These are phyloP conservation scores for Trametopsis cervina DNA, from an alignment of 768 basidiomycete species.

Conservation along the genomic window DNA sequence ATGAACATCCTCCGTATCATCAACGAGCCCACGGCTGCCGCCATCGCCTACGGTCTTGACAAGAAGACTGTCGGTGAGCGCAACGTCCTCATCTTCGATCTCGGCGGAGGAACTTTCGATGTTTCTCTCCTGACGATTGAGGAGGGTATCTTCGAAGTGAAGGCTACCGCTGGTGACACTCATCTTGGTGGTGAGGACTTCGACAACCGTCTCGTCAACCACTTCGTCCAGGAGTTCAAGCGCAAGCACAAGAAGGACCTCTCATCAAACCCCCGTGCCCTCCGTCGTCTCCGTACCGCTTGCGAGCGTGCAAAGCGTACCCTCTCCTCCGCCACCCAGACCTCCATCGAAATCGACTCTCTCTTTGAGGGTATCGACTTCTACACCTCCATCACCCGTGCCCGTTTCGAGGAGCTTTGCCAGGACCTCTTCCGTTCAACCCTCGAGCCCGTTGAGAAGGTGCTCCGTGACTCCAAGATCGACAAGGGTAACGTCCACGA, in stretches of 20 bases:
- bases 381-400: slow-evolving; percentile 97
- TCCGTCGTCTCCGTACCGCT: slow-evolving; percentile 94
- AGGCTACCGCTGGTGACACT: slow-evolving; percentile 97
- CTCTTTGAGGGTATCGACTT: slow-evolving; percentile 98
- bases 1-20: slow-evolving; percentile 97
- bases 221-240: slow-evolving; percentile 97
- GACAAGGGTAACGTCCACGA: slow-evolving; percentile 95
- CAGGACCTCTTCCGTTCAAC: slow-evolving; percentile 93
- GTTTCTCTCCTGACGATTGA: slow-evolving; percentile 94
- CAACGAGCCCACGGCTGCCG: slow-evolving; percentile 98
- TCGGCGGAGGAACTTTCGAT: slow-evolving; percentile 98
- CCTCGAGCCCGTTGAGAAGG: slow-evolving; percentile 95
- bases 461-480: slow-evolving; percentile 96
- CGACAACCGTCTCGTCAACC: slow-evolving; percentile 95
- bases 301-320: slow-evolving; percentile 99
- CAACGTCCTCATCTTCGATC: slow-evolving; percentile 97
- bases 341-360: slow-evolving; percentile 97
- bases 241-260: slow-evolving; percentile 97
- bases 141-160: slow-evolving; percentile 97
- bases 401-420: slow-evolving; percentile 95
- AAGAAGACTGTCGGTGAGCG: slow-evolving; percentile 87
- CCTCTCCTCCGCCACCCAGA: slow-evolving; percentile 93
- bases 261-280: slow-evolving; percentile 87
- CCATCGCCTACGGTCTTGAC: slow-evolving; percentile 98
- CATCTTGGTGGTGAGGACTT: slow-evolving; percentile 99